Conservation (phyloP, 352 stramenopile species). For the Phytopythium kandeliae region DNA sequence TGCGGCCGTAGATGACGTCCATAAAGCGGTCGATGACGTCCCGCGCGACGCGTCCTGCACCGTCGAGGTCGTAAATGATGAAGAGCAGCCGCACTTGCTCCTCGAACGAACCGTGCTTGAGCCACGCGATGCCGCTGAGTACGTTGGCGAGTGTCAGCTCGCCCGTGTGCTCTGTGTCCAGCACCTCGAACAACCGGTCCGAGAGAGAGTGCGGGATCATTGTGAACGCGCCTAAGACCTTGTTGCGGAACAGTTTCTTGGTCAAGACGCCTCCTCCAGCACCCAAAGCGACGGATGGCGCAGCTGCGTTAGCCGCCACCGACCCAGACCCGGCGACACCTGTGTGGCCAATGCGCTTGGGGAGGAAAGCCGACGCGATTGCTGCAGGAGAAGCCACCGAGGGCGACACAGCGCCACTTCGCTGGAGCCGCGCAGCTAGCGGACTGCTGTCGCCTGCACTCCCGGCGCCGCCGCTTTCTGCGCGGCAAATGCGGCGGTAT, state of each 20-base stretch:
- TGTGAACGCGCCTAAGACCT: slow-evolving; percentile 69
- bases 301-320: background rate
- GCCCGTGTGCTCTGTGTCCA: slow-evolving; percentile 63
- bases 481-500: slow-evolving; percentile 65
- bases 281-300: background rate
- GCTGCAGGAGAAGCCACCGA: background rate
- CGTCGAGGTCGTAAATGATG: slow-evolving; percentile 81
- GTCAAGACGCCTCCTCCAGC: slow-evolving; percentile 18
- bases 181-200: slow-evolving; percentile 80
- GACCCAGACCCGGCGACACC: slow-evolving; percentile 1
- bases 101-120: slow-evolving; percentile 68
- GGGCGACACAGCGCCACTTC: background rate
- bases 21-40: slow-evolving; percentile 78
- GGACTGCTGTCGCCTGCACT: slow-evolving; percentile 13
- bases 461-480: slow-evolving; percentile 15
- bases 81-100: slow-evolving; percentile 79
- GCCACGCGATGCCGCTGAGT: slow-evolving; percentile 60
- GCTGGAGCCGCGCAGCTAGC: background rate
- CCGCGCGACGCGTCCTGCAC: slow-evolving; percentile 45
- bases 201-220: slow-evolving; percentile 79
- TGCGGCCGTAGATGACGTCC: slow-evolving; percentile 79
- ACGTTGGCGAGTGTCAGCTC: slow-evolving; percentile 60
- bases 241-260: slow-evolving; percentile 80
- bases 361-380: slow-evolving; percentile 4
- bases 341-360: background rate